A percentile compares a stretch with the other conserved stretches of the same genome.
Evolutionary conservation across 1,284 basidiomycete species (phyloP).

Genomic region (Sanghuangporus sanghuang): DNA sequence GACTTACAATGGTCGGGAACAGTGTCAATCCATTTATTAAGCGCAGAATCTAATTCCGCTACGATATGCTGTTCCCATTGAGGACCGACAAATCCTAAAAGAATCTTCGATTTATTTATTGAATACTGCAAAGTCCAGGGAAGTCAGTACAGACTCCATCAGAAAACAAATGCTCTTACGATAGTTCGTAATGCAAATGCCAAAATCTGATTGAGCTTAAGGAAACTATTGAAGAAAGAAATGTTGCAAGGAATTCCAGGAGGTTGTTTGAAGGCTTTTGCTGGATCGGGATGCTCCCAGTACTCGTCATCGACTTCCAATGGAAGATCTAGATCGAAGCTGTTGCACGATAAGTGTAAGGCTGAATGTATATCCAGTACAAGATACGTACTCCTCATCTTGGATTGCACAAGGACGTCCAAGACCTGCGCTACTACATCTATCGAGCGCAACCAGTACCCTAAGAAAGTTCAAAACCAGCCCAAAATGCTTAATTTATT

Average conservation of each 20-base stretch:
- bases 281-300: slow-evolving; percentile 56
- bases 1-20: slow-evolving; percentile 60
- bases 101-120: slow-evolving; percentile 61
- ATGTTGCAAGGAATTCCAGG: slow-evolving; percentile 46
- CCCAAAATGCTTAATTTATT: background rate
- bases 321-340: slow-evolving; percentile 72
- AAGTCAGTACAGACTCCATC: background rate
- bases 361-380: background rate
- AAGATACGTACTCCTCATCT: slow-evolving; percentile 68
- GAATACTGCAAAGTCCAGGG: slow-evolving; percentile 47
- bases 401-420: slow-evolving; percentile 81
- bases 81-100: slow-evolving; percentile 52
- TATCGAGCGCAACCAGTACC: slow-evolving; percentile 60
- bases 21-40: slow-evolving; percentile 74
- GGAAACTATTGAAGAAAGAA: slow-evolving; percentile 48
- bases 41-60: slow-evolving; percentile 67
- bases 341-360: slow-evolving; percentile 24
- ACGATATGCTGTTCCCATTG: slow-evolving; percentile 68
- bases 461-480: slow-evolving; percentile 30
- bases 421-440: slow-evolving; percentile 61
- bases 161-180: slow-evolving; percentile 33
- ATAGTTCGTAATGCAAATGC: slow-evolving; percentile 61
- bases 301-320: slow-evolving; percentile 74
- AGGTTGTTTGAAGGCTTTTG: slow-evolving; percentile 52
- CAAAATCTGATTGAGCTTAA: slow-evolving; percentile 65